Evolutionary conservation across 345 rosid species (phyloP).

Genomic region (Moricandia moricandioides): DNA sequence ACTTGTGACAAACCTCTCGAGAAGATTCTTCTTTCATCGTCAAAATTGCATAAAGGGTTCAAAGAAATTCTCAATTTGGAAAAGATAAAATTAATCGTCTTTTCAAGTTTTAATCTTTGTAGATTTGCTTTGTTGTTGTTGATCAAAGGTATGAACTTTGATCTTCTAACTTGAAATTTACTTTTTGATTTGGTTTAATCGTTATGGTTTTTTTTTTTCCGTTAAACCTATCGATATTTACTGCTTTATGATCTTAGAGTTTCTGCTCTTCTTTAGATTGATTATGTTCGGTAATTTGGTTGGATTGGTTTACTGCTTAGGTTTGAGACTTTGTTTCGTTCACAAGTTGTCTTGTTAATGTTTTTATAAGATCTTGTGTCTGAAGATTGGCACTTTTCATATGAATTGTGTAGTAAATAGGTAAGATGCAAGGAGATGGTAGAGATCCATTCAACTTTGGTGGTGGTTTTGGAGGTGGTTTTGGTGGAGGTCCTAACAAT

Average conservation of each 20-base stretch:
- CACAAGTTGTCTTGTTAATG: background rate
- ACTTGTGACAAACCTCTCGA: background rate
- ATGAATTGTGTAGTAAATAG: background rate
- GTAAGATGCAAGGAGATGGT: slow-evolving; percentile 64
- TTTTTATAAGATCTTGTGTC: background rate
- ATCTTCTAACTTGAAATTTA: background rate
- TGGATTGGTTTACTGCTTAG: background rate
- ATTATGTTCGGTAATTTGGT: background rate
- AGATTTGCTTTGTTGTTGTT: background rate
- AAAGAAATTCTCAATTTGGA: background rate
- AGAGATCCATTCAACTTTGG: slow-evolving; percentile 42
- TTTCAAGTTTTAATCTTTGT: background rate
- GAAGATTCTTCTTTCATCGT: background rate
- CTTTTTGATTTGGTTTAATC: background rate
- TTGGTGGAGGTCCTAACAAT: slow-evolving; percentile 45
- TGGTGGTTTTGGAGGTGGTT: slow-evolving; percentile 35
- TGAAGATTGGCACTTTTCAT: background rate
- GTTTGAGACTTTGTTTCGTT: background rate
- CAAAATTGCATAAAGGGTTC: background rate
- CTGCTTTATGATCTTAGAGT: background rate
- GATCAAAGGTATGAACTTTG: slow-evolving; percentile 8
- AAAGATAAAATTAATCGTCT: background rate
- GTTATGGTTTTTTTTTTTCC: background rate
- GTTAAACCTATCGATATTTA: background rate
- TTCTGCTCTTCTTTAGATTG: background rate